A percentile compares a stretch with the other conserved stretches of the same genome.
Evolutionary conservation across 305 asterid species (phyloP).

Genomic region (Fraxinus dipetala): DNA sequence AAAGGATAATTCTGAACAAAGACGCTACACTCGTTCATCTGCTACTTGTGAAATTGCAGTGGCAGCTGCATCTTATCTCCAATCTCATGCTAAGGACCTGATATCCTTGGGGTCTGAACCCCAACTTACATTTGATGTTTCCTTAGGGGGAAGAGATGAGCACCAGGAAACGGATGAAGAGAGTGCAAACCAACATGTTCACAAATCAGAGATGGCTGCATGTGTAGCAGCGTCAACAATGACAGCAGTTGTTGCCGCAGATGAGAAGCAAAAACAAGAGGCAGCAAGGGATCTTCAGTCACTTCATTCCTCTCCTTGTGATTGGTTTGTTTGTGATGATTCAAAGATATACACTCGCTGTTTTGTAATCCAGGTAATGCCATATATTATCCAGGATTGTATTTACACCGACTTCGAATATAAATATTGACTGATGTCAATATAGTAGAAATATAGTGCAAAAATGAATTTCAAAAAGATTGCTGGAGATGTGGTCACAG

Average conservation of each 20-base stretch:
- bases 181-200: constrained; percentile 5
- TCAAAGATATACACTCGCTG: constrained; percentile 54
- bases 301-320: constrained; percentile 75
- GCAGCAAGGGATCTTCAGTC: constrained; percentile 87
- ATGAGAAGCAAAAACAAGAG: constrained; percentile 61
- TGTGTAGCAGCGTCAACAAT: constrained; percentile 76
- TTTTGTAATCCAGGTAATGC: constrained; percentile 74
- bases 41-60: not conserved
- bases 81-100: not conserved
- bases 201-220: constrained; percentile 70
- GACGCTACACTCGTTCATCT: not conserved
- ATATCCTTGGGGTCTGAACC: constrained; percentile 25
- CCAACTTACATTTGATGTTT: constrained; percentile 14
- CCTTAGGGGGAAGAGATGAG: not conserved
- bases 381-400: not conserved
- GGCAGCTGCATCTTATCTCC: not conserved
- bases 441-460: not conserved
- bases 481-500: not conserved
- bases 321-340: constrained; percentile 89
- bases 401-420: not conserved
- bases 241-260: constrained; percentile 88
- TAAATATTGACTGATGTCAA: not conserved
- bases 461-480: not conserved
- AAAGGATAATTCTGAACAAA: not conserved
- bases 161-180: constrained; percentile 23